Base-by-base conservation (phyloP, 1,284 basidiomycete genomes). In the Boletus semigastroideus region DNA sequence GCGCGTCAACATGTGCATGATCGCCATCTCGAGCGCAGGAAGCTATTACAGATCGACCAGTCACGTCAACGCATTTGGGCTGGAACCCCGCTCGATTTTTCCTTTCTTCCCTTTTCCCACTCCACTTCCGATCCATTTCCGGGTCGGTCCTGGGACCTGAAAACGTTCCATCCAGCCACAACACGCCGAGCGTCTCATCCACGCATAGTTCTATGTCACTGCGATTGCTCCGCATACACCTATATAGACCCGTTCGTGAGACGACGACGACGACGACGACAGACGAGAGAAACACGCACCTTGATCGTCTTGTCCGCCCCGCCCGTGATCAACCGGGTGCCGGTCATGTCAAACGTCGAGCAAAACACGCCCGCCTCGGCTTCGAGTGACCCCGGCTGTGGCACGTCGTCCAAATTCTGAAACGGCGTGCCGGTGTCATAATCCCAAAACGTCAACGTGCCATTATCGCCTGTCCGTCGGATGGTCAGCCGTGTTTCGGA, bases 271-370 rank as follows among this genome's bases (percentile, higher is more conserved):
- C 34, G 34, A 33, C 8, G 31, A 33, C 14, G 6, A 3, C 14
- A 2, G 9, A 33, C 13, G 31, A 13, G 6, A 16, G 11, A 9
- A 36, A 16, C 4, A 45, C 72, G 14, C 30, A 89, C 90, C 80
- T 97, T 97, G 77, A 97, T 95, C 10, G 94, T 98, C 80, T 99
- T 99, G 76, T 99, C 96, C 9, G 96, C 96, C 20, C 95, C 90
- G 44, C 96, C 97, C 1, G 94, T 98, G 59, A 98, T 96, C 54
- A 99, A 73, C 42, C 97, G 78, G 31, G 94, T 96, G 3, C 96
- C 97, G 1, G 96, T 98, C 68, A 87, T 79, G 71, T 98, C 96
- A 72, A 98, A 99, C 5, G 94, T 92, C 16, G 94, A 98, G 68
- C 93, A 97, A 77, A 98, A 95, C 5, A 94, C 83, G 59, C 96